Evolutionary conservation across 2,329 filamentous ascomycete species (phyloP).

Genomic region (Beauveria pseudobassiana): DNA sequence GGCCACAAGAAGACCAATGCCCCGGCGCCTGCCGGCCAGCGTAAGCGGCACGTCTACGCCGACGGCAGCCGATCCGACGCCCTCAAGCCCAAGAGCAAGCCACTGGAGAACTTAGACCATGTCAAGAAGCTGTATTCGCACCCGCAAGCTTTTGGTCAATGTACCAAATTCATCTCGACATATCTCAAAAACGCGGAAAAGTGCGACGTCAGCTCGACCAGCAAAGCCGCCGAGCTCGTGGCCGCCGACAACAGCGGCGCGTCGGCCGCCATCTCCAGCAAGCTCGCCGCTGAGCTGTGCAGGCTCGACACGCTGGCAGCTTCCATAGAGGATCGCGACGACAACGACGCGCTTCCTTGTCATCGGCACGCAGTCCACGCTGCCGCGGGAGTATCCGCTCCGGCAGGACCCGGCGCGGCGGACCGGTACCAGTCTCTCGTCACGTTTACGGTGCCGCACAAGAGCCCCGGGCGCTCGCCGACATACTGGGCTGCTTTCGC

Average conservation of each 20-base stretch:
- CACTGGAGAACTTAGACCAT: conserved; percentile 46
- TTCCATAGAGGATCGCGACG: conserved; percentile 63
- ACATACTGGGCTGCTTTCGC: conserved; percentile 73
- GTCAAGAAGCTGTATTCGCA: conserved; percentile 82
- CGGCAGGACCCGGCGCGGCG: conserved; percentile 20
- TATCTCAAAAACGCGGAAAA: conserved; percentile 69
- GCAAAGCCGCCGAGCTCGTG: conserved; percentile 73
- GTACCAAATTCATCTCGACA: conserved; percentile 62
- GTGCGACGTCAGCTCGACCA: conserved; percentile 79
- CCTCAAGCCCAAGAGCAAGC: conserved; percentile 38
- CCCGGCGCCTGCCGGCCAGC: not conserved
- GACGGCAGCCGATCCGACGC: conserved; percentile 37
- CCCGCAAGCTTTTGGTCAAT: conserved; percentile 93
- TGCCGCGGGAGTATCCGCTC: conserved; percentile 20
- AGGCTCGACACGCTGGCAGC: conserved; percentile 61
- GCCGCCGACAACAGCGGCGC: conserved; percentile 48
- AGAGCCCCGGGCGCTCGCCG: conserved; percentile 72
- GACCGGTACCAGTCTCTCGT: conserved; percentile 56
- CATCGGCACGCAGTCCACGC: conserved; percentile 34
- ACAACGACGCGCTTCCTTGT: conserved; percentile 79
- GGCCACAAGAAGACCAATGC: conserved; percentile 34
- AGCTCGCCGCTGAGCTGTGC: conserved; percentile 61
- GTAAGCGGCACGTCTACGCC: conserved; percentile 41
- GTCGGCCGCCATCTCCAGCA: conserved; percentile 71
- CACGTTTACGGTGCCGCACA: conserved; percentile 75